Base-by-base conservation (phyloP, 2,329 filamentous ascomycete genomes). In the Dendrostoma leiphaemia region DNA sequence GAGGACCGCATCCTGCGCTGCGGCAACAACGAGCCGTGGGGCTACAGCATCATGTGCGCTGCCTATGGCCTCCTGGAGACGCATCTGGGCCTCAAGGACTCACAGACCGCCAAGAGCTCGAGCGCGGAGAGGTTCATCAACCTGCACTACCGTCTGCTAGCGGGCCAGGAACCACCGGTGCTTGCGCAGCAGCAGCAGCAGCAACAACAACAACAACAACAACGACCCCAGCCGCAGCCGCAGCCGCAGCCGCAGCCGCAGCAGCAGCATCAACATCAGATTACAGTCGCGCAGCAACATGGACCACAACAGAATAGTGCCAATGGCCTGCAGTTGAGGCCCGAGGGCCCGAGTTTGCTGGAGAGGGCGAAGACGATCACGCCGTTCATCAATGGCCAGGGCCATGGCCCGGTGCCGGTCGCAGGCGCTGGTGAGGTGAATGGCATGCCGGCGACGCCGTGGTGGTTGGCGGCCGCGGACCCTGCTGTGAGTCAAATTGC, bases 1-100 rank as follows among this genome's bases (percentile, higher is more conserved):
- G 81, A 84, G 61, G 81, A 85, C 60, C 76, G 81, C 1, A 75
- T 85, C 7, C 65, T 85, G 23, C 73, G 81, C n/a, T 83, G 80
- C 58, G 82, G 82, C 15, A 84, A 84, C 68, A 82, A 83, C 61
- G 82, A 85, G 63, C 82, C 82, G 0, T 85, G 82, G 82, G 81
- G 81, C 17, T 84, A 84, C 65, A 81, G 78, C 52, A 83, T 83
- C 64, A 82, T 85, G 78, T 85, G 81, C 60, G 80, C 81, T 3
- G 80, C 82, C 1, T 72, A 79, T 24, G 82, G 82, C 3, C 71
- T 85, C 9, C 71, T 85, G 23, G 81, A 85, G 65, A 79, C 80
- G 0, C 82, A 85, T 57, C 69, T 85, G 13, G 80, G 78, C 26
- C 76, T 76, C 54, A 84, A 84, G 69, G 76, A 80, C 7, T 64